Conservation (phyloP, 2,329 filamentous ascomycete genomes). For the Hymenoscyphus scutula region DNA sequence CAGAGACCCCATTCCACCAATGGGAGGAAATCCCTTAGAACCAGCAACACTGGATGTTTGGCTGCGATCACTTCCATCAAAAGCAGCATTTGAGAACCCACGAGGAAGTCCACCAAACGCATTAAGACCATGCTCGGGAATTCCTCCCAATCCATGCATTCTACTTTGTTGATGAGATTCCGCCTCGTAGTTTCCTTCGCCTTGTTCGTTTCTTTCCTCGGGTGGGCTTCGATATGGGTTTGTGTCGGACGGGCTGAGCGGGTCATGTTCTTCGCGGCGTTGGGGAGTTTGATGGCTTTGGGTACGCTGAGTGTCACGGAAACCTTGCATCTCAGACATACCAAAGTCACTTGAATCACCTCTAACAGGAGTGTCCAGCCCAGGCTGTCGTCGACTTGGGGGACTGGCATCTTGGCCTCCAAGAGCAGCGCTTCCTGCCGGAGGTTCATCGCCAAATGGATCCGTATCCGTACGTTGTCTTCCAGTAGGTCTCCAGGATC, state of each 20-base stretch:
- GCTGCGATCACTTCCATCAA: conserved; percentile 79
- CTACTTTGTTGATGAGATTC: conserved; percentile 44
- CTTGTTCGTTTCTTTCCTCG: conserved; percentile 60
- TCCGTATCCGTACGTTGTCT: conserved; percentile 71
- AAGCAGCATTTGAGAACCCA: conserved; percentile 44
- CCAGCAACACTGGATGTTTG: conserved; percentile 87
- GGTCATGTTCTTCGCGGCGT: conserved; percentile 57
- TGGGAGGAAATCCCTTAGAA: conserved; percentile 63
- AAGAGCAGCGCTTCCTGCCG: conserved; percentile 69
- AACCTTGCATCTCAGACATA: conserved; percentile 58
- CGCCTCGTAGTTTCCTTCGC: conserved; percentile 40
- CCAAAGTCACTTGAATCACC: conserved; percentile 55
- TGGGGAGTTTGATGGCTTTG: conserved; percentile 43
- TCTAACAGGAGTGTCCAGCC: conserved; percentile 44
- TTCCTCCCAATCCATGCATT: conserved; percentile 50
- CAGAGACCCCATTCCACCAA: conserved; percentile 59
- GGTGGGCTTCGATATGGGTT: conserved; percentile 94
- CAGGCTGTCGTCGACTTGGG: conserved; percentile 44
- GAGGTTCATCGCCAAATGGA: conserved; percentile 66
- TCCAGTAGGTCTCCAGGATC: conserved; percentile 52
- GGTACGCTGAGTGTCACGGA: conserved; percentile 46
- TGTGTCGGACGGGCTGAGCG: conserved; percentile 87
- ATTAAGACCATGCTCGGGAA: conserved; percentile 49
- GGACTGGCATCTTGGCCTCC: conserved; percentile 69
- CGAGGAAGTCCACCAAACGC: conserved; percentile 55